A percentile compares a stretch with the other conserved stretches of the same genome.
phyloP scores from a whole-genome alignment of 768 basidiomycete species.

The Fomitopsis serialis region DNA sequence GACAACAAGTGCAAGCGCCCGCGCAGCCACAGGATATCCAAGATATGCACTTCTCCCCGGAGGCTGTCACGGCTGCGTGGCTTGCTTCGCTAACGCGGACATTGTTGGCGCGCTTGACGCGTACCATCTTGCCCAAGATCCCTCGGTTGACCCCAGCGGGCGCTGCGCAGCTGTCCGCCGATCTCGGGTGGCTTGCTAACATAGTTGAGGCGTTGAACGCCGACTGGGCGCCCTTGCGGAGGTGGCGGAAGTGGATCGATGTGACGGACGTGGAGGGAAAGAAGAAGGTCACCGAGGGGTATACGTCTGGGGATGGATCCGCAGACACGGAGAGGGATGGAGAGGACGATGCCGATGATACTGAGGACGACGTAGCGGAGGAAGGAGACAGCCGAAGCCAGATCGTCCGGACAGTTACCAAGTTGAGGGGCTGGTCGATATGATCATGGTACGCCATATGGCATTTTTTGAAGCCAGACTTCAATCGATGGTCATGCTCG shows the following conservation, averaged over 20 bases:
- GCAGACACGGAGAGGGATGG: not conserved
- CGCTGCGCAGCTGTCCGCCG: constrained; percentile 78
- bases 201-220: constrained; percentile 90
- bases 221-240: constrained; percentile 72
- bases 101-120: constrained; percentile 69
- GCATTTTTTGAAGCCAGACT: no score
- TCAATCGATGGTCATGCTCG: no score
- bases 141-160: constrained; percentile 56
- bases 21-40: not conserved
- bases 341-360: not conserved
- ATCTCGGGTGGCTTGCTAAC: constrained; percentile 86
- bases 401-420: constrained; percentile 13
- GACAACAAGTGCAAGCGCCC: constrained; percentile 2
- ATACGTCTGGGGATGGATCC: constrained; percentile 2
- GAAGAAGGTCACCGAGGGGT: constrained; percentile 10
- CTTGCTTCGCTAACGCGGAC: constrained; percentile 84
- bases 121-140: constrained; percentile 67
- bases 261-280: constrained; percentile 46
- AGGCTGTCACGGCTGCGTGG: constrained; percentile 87
- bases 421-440: constrained; percentile 17
- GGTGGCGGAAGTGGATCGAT: constrained; percentile 71
- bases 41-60: constrained; percentile 47
- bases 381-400: constrained; percentile 9
- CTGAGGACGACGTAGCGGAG: not conserved
- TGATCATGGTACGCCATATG: no score